phyloP scores from a whole-genome alignment of 2,329 filamentous ascomycete species.

The Cordyceps pruinosa region DNA sequence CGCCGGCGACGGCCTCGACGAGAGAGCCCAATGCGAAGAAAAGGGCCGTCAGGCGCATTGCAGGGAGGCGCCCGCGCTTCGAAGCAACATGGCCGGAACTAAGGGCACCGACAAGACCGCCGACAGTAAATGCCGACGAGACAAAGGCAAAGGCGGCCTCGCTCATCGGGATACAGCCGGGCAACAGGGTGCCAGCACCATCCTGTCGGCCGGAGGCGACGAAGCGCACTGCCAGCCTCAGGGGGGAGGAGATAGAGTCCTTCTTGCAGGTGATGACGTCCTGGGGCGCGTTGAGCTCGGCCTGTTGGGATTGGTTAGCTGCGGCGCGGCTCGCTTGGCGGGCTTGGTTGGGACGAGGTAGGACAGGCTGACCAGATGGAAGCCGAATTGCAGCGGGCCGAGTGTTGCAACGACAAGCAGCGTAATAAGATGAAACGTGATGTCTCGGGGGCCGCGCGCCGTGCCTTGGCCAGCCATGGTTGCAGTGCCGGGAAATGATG shows the following conservation, averaged over 20 bases:
- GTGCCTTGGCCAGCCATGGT: constrained; percentile 5
- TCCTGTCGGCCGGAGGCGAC: neutral
- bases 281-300: constrained; percentile 91
- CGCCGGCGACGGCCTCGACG: constrained; percentile 64
- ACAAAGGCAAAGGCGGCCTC: constrained; percentile 75
- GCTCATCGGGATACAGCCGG: constrained; percentile 85
- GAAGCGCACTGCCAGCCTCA: constrained; percentile 19
- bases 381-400: constrained; percentile 89
- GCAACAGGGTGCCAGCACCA: constrained; percentile 30
- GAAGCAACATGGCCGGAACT: constrained; percentile 73
- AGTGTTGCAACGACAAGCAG: constrained; percentile 71
- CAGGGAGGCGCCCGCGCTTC: constrained; percentile 63
- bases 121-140: constrained; percentile 85
- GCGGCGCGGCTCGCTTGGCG: neutral
- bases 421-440: constrained; percentile 73
- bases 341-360: neutral
- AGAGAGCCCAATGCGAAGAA: constrained; percentile 71
- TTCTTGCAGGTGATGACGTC: constrained; percentile 84
- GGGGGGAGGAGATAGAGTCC: constrained; percentile 31
- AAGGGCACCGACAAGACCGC: constrained; percentile 78
- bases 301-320: constrained; percentile 34
- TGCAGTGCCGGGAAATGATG: neutral
- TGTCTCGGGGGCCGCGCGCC: constrained; percentile 31
- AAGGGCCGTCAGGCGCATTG: constrained; percentile 70
- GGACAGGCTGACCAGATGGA: constrained; percentile 64